Evolutionary conservation across 2,329 filamentous ascomycete species (phyloP), one percentile per base, ranked within the genome.

Genomic region (Ophiocordyceps camponoti-rufipedis): DNA sequence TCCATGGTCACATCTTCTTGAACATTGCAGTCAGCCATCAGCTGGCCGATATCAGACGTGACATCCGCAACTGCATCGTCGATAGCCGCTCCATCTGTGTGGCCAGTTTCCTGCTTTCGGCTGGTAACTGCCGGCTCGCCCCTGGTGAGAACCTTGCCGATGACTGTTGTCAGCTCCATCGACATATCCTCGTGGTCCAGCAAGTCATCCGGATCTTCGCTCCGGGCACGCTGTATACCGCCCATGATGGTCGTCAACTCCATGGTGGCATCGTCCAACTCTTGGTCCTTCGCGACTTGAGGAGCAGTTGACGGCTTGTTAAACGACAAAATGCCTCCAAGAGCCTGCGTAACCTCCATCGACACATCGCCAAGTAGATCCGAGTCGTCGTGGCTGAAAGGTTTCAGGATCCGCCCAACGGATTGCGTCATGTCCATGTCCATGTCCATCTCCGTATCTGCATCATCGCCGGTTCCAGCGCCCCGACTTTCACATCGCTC

Each of bases 271-370:
- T 65, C 76, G 41, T 69, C 67, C 45, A 60, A 54, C 4, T 62
- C 19, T 29, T 19, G 38, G n/a, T 18, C 16, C 10, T 28, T 28
- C n/a, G 44, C 8, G 39, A 9, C 28, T 16, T 8, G 12, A 31
- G 41, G 40, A 13, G 43, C 45, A 43, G 23, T 23, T 23, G 23
- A 23, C 23, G 23, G 23, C 23, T 50, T 53, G 7, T 45, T 48
- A 35, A 65, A 69, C 5, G 71, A 65, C 18, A 94, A 62, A 45
- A 96, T 95, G 3, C 80, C 75, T 9, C 89, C 89, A 45, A 94
- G 69, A 9, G 78, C 85, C 46, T 76, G 78, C 2, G 89, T 95
- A 8, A 95, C 85, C 54, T 96, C 89, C 89, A 96, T 95, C 19
- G 85, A 91, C 70, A 93, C 80, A 38, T 88, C 85, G 50, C 77